Conservation (phyloP, 2,329 filamentous ascomycete genomes). For the Epichloe typhina region DNA sequence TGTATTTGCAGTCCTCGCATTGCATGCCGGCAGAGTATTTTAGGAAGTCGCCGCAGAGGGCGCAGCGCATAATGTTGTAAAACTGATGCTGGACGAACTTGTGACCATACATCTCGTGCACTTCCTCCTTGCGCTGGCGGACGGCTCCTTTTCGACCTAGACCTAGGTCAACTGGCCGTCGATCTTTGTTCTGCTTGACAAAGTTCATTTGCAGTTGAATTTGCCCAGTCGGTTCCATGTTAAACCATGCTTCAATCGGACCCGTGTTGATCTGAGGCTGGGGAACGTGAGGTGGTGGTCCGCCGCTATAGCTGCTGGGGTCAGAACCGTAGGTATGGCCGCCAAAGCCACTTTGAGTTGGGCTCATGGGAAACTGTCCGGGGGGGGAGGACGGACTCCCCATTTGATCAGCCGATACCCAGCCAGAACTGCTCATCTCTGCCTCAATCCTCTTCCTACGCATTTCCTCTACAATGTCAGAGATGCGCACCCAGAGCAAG, state of each 20-base stretch:
- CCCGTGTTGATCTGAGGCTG: slow-evolving; percentile 41
- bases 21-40: slow-evolving; percentile 99
- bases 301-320: slow-evolving; percentile 16
- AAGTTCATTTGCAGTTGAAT: slow-evolving; percentile 90
- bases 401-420: slow-evolving; percentile 97
- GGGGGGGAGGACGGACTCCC: slow-evolving; percentile 38
- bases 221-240: slow-evolving; percentile 82
- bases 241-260: slow-evolving; percentile 90
- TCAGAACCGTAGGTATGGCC: slow-evolving; percentile 23
- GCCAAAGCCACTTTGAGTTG: slow-evolving; percentile 30
- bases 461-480: slow-evolving; percentile 95
- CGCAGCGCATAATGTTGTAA: slow-evolving; percentile 99
- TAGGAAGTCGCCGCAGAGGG: slow-evolving; percentile 92
- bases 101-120: slow-evolving; percentile 98
- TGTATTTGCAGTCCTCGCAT: slow-evolving; percentile 99
- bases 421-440: slow-evolving; percentile 86
- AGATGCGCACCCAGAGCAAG: slow-evolving; percentile 91
- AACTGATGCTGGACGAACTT: slow-evolving; percentile 98
- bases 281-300: slow-evolving; percentile 16
- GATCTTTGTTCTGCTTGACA: slow-evolving; percentile 76
- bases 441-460: slow-evolving; percentile 93
- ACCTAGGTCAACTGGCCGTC: slow-evolving; percentile 72
- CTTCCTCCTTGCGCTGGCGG: slow-evolving; percentile 92
- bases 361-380: slow-evolving; percentile 44
- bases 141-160: slow-evolving; percentile 92